A percentile compares a stretch with the other conserved stretches of the same genome.
Evolutionary conservation across 495 filamentous ascomycete genomes (phyloP).

Genomic region (Podospora pseudoanserina): DNA sequence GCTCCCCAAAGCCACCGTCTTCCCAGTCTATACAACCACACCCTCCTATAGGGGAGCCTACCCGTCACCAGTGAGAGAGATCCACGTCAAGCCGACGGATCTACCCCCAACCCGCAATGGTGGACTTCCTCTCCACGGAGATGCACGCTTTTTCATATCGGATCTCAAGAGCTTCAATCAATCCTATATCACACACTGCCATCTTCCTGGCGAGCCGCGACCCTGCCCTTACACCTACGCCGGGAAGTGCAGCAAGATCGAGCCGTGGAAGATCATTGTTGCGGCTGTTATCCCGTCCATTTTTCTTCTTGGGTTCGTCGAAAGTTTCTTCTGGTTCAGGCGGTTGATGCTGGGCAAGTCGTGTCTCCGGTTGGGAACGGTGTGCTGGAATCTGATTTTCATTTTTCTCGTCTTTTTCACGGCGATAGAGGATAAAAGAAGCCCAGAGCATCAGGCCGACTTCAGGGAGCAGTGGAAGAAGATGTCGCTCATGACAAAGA

Average conservation of each 20-base stretch:
- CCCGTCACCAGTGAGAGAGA: background rate
- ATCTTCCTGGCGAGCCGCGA: background rate
- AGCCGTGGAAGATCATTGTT: slow-evolving; percentile 37
- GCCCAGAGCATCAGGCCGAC: slow-evolving; percentile 37
- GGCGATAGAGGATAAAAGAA: slow-evolving; percentile 39
- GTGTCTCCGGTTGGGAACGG: slow-evolving; percentile 45
- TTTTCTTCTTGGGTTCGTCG: slow-evolving; percentile 48
- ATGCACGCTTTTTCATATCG: background rate
- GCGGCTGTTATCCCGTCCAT: slow-evolving; percentile 39
- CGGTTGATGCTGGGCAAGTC: slow-evolving; percentile 50
- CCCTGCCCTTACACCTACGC: slow-evolving; percentile 21
- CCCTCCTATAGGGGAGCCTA: background rate
- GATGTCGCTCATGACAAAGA: slow-evolving; percentile 35
- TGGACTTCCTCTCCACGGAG: background rate
- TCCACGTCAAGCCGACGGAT: background rate
- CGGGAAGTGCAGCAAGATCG: slow-evolving; percentile 30
- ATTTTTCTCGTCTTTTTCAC: slow-evolving; percentile 42
- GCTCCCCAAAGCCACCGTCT: slow-evolving; percentile 24
- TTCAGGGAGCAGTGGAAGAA: slow-evolving; percentile 44
- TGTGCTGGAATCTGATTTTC: slow-evolving; percentile 46
- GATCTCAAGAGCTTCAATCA: background rate
- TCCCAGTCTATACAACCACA: slow-evolving; percentile 25
- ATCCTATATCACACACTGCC: slow-evolving; percentile 7
- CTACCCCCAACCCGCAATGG: background rate
- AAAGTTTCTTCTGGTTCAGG: slow-evolving; percentile 50